These are phyloP conservation scores for Lachnellula cervina DNA, from an alignment of 2,329 filamentous ascomycete genomes.

Conservation along the genomic window DNA sequence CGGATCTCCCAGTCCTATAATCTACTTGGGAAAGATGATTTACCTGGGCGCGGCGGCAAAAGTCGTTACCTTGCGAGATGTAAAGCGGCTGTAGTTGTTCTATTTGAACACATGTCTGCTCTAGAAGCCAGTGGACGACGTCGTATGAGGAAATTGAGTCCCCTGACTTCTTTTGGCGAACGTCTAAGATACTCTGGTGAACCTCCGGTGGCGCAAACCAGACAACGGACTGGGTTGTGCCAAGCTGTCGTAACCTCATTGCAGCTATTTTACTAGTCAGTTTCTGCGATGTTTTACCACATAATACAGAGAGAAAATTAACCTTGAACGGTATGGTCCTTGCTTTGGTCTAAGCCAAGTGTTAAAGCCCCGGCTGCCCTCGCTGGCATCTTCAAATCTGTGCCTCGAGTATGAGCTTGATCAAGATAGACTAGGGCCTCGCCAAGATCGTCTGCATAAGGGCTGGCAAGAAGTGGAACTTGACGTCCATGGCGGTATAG, in stretches of 20 bases:
- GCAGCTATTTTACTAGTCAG: constrained; percentile 42
- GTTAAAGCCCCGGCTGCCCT: constrained; percentile 20
- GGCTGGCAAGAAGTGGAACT: constrained; percentile 19
- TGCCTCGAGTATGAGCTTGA: constrained; percentile 26
- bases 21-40: too few species aligned
- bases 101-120: constrained; percentile 56
- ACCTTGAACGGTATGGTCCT: constrained; percentile 48
- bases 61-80: constrained; percentile 56
- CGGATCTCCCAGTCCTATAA: too few species aligned
- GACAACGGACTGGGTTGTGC: constrained; percentile 30
- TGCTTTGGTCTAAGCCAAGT: constrained; percentile 20
- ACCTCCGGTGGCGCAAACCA: constrained; percentile 31
- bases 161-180: constrained; percentile 29
- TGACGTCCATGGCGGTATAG: constrained; percentile 13
- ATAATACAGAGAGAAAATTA: not conserved
- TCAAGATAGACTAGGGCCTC: constrained; percentile 25
- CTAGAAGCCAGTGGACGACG: constrained; percentile 57
- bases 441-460: constrained; percentile 20
- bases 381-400: constrained; percentile 21
- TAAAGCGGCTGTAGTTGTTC: constrained; percentile 57
- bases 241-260: constrained; percentile 59
- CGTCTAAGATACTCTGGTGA: constrained; percentile 49
- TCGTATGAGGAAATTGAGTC: constrained; percentile 34
- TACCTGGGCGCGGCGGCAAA: constrained; percentile 44
- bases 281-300: constrained; percentile 7